Percentiles rank a stretch among this genome's conserved stretches.
These are phyloP conservation scores for Debaryomyces sp. DNA, from an alignment of 1,139 yeast genomes.

Conservation along the genomic window DNA sequence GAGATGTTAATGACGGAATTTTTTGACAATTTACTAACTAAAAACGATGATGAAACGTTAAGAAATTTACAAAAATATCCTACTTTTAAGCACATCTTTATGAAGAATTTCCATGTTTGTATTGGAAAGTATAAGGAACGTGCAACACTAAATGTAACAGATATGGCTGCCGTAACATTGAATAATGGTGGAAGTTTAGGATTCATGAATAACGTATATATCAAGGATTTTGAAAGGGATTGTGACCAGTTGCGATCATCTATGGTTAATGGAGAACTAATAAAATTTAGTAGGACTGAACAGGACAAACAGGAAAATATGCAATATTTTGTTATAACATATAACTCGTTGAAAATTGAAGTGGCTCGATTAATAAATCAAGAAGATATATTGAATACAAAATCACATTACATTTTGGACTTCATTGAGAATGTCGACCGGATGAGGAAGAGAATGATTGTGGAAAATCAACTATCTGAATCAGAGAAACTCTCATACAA, in stretches of 20 bases:
- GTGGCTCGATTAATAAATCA: slow-evolving; percentile 37
- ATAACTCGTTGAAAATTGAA: slow-evolving; percentile 49
- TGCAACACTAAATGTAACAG: slow-evolving; percentile 30
- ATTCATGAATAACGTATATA: slow-evolving; percentile 38
- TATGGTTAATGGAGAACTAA: slow-evolving; percentile 50
- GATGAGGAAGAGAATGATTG: slow-evolving; percentile 59
- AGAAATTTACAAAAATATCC: slow-evolving; percentile 32
- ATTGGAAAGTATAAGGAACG: slow-evolving; percentile 22
- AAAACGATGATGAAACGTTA: slow-evolving; percentile 44
- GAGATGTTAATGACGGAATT: slow-evolving; percentile 28
- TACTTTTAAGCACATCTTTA: slow-evolving; percentile 30
- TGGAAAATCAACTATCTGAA: slow-evolving; percentile 52
- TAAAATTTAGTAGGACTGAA: slow-evolving; percentile 49
- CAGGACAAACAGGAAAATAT: slow-evolving; percentile 69
- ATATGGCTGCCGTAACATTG: slow-evolving; percentile 38
- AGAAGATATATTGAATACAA: slow-evolving; percentile 20
- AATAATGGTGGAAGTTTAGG: slow-evolving; percentile 46
- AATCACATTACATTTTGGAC: slow-evolving; percentile 52
- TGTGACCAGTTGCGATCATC: slow-evolving; percentile 47
- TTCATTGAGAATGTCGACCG: slow-evolving; percentile 69
- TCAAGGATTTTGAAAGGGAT: slow-evolving; percentile 46
- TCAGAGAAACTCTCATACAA: slow-evolving; percentile 46
- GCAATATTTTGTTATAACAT: slow-evolving; percentile 50
- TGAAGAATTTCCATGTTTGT: slow-evolving; percentile 25
- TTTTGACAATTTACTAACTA: slow-evolving; percentile 30